phyloP scores from a whole-genome alignment of 495 filamentous ascomycete species.

The Symbiotaphrina buchneri region DNA sequence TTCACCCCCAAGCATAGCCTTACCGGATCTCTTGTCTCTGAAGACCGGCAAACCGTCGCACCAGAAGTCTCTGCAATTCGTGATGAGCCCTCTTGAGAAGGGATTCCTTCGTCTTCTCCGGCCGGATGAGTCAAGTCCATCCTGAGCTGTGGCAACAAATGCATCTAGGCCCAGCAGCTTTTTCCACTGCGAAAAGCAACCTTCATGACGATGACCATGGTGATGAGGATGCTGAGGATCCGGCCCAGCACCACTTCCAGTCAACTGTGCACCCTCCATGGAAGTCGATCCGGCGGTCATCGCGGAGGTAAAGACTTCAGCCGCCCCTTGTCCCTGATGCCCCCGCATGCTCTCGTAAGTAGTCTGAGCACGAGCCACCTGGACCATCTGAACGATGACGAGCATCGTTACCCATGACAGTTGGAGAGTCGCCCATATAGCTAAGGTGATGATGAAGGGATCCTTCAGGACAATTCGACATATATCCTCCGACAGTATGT shows the following conservation, averaged over 20 bases:
- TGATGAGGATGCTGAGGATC: conserved; percentile 20
- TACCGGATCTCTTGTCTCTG: conserved; percentile 45
- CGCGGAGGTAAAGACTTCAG: conserved; percentile 50
- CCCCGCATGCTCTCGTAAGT: conserved; percentile 82
- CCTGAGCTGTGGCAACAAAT: conserved; percentile 62
- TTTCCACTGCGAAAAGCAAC: conserved; percentile 58
- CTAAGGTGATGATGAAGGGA: conserved; percentile 57
- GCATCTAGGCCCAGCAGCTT: conserved; percentile 75
- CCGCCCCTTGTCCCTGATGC: conserved; percentile 21
- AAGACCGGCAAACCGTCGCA: conserved; percentile 72
- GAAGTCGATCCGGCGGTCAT: conserved; percentile 50
- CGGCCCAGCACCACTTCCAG: conserved; percentile 16
- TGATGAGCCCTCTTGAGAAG: conserved; percentile 57
- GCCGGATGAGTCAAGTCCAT: conserved; percentile 29
- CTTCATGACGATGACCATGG: conserved; percentile 13
- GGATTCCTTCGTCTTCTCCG: conserved; percentile 39
- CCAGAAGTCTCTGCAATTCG: conserved; percentile 94
- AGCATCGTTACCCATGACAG: conserved; percentile 92
- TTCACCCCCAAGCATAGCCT: conserved; percentile 55
- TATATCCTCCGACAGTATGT: conserved; percentile 46
- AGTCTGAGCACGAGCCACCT: conserved; percentile 76
- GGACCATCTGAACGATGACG: conserved; percentile 72
- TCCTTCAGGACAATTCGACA: conserved; percentile 60
- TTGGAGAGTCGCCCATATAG: conserved; percentile 60
- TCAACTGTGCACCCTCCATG: conserved; percentile 45